Base-by-base conservation (phyloP, 192 early-diverging fungal genomes). In the Podila clonocystis region DNA sequence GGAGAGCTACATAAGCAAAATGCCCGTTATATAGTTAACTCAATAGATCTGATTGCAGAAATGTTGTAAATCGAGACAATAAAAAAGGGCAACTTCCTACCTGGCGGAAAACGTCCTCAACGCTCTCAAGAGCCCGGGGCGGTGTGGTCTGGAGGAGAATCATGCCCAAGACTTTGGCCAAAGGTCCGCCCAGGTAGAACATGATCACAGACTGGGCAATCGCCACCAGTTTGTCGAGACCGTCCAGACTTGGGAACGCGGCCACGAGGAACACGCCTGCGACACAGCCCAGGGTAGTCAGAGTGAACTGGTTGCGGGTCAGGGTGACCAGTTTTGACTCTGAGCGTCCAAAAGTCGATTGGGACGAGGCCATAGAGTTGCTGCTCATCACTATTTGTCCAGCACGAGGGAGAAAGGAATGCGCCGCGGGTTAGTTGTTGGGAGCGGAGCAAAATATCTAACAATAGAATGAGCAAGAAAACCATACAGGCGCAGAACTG, bases 141-240 rank as follows among this genome's bases (percentile, higher is more conserved):
- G 89, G 89, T 4, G 87, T 85, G 11, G 87, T 90, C 62, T 90
- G 89, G 26, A 90, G 62, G 12, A 90, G 58, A 1, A 90, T 63
- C 67, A 88, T 88, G 8, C 85, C 83, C 33, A 88, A 65, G 5
- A 82, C 85, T 41, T 74, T 85, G 30, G 86, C 74, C 29, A 87
- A 64, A 5, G 89, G 89, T 3, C 70, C 79, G 17, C 83, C 89
- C 29, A 88, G 63, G 15, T 70, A 84, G 61, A 87, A 86, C 86
- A 90, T 88, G 6, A 84, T 50, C 0, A 84, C 38, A 5, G 86
- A 82, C 58, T 87, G 84, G n/a, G 45, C 62, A 9, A 88, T 79
- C 5, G 89, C 86, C 2, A 87, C 55, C 8, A 86, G 8, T 24
- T 87, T 87, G 55, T 90, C 89, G 1, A 88, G 30, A 41, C 66